phyloP scores from a whole-genome alignment of 345 rosid genomes.

The Crucihimalaya himalaica region DNA sequence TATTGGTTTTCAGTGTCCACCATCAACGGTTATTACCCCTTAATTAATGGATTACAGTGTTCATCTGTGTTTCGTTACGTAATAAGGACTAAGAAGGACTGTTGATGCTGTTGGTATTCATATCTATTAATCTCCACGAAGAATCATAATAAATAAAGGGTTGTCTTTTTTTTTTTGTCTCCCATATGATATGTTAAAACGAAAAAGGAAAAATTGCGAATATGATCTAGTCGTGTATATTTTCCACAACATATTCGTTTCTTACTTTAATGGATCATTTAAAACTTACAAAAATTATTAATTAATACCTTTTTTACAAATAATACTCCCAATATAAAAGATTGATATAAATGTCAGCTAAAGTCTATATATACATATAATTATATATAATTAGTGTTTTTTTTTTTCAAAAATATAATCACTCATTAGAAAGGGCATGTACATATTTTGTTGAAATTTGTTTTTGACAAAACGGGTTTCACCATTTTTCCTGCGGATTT shows the following conservation, averaged over 20 bases:
- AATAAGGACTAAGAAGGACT: slow-evolving; percentile 10
- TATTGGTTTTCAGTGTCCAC: slow-evolving; percentile 41
- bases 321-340: neutral
- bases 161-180: neutral
- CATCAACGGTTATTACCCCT: slow-evolving; percentile 7
- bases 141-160: neutral
- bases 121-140: neutral
- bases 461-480: too few relatives aligned
- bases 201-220: neutral
- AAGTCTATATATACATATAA: neutral
- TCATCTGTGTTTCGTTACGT: slow-evolving; percentile 18
- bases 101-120: neutral
- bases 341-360: neutral
- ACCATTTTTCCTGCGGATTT: too few relatives aligned
- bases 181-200: neutral
- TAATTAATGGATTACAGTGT: slow-evolving; percentile 1
- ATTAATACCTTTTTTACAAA: neutral
- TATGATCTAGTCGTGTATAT: neutral
- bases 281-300: neutral
- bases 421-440: neutral
- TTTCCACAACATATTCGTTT: neutral
- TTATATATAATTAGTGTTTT: neutral
- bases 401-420: neutral
- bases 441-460: neutral
- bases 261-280: neutral